Evolutionary conservation across 2,329 filamentous ascomycete species (phyloP).

Genomic region (Simplicillium sp.): DNA sequence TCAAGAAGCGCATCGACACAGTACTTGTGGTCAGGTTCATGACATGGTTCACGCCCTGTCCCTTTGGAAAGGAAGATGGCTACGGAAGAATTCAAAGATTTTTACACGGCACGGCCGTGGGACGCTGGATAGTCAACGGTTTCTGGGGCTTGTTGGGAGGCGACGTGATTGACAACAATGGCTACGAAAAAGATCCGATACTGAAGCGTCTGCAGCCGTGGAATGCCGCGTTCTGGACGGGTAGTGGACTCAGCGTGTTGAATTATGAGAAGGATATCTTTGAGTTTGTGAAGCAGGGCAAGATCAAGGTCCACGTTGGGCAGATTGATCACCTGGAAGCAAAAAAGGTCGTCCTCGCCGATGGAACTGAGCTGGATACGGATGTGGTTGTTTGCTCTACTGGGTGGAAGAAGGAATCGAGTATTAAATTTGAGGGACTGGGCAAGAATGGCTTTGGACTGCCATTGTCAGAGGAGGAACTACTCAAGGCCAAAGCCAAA

Average conservation of each 20-base stretch:
- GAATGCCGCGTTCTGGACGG: constrained; percentile 35
- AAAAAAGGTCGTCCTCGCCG: constrained; percentile 29
- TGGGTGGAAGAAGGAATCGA: constrained; percentile 37
- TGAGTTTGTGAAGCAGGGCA: constrained; percentile 37
- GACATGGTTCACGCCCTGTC: constrained; percentile 57
- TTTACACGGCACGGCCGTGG: constrained; percentile 39
- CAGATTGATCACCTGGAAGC: constrained; percentile 32
- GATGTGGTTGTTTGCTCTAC: constrained; percentile 42
- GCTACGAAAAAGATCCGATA: constrained; percentile 32
- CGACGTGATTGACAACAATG: constrained; percentile 35
- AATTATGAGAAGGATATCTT: constrained; percentile 43
- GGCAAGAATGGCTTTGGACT: neutral
- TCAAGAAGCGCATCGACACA: constrained; percentile 52
- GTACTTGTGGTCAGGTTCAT: constrained; percentile 42
- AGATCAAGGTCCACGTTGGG: constrained; percentile 35
- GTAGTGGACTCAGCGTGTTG: constrained; percentile 39
- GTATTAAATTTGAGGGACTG: constrained; percentile 28
- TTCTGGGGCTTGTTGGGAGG: constrained; percentile 40
- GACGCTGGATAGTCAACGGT: constrained; percentile 32
- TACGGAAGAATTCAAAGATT: constrained; percentile 35
- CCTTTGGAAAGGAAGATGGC: constrained; percentile 50
- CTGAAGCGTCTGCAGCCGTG: constrained; percentile 29
- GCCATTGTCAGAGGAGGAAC: neutral
- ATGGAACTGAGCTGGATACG: constrained; percentile 26
- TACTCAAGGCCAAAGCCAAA: neutral